Conservation (phyloP, 1,284 basidiomycete species). For the Uromyces viciae-fabae region DNA sequence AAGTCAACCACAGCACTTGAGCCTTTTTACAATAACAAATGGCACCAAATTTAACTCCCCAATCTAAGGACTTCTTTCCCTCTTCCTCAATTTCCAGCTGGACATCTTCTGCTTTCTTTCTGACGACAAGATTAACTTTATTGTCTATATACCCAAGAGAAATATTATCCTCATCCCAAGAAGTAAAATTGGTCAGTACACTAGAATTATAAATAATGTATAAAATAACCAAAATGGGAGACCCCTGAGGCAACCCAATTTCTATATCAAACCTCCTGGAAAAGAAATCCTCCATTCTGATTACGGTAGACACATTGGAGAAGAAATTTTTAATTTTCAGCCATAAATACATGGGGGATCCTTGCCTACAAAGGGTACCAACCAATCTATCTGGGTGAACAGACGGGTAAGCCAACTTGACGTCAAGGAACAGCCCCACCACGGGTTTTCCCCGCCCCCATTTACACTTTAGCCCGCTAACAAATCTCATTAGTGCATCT, state of each 20-base stretch:
- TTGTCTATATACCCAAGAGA: slow-evolving; percentile 10
- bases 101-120: not conserved
- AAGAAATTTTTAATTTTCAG: too few species aligned
- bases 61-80: not conserved
- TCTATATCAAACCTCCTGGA: too few species aligned
- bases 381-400: not conserved
- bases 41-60: not conserved
- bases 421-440: not conserved
- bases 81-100: not conserved
- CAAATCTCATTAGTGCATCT: not conserved
- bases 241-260: slow-evolving; percentile 22
- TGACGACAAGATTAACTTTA: not conserved
- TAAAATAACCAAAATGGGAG: not conserved
- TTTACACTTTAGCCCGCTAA: not conserved
- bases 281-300: too few species aligned
- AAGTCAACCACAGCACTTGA: not conserved
- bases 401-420: slow-evolving; percentile 1
- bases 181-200: not conserved
- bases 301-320: too few species aligned
- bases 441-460: not conserved
- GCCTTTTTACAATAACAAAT: too few species aligned
- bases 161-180: not conserved
- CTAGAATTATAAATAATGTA: slow-evolving; percentile 15
- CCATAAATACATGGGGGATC: not conserved
- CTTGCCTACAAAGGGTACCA: not conserved